These are phyloP conservation scores for Heracleum sosnowskyi DNA, from an alignment of 129 eudicot species.

Conservation along the genomic window DNA sequence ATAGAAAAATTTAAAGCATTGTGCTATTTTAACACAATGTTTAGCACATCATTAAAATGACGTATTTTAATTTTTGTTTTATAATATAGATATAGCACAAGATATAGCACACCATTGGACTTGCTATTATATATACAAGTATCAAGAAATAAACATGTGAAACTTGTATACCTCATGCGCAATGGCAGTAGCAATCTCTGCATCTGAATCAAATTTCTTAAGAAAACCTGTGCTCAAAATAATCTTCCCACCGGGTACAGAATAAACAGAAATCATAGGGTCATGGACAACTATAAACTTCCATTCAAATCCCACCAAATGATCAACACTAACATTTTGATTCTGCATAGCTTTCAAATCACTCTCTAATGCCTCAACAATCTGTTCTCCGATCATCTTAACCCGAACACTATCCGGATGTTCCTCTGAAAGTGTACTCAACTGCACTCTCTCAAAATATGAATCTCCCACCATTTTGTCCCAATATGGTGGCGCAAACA, in stretches of 20 bases:
- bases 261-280: not conserved
- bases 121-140: too few species aligned
- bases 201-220: not conserved
- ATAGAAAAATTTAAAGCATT: too few species aligned
- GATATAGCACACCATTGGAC: too few species aligned
- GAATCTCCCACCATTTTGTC: too few species aligned
- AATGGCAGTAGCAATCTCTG: not conserved
- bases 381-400: not conserved
- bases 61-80: too few species aligned
- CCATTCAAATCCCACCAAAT: not conserved
- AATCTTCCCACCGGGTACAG: not conserved
- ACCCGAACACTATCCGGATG: not conserved
- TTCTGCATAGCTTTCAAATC: not conserved
- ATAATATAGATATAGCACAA: too few species aligned
- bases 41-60: too few species aligned
- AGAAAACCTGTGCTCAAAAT: not conserved
- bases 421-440: not conserved
- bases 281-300: not conserved
- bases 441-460: too few species aligned
- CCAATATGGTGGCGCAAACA: too few species aligned
- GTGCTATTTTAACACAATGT: too few species aligned
- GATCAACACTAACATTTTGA: not conserved
- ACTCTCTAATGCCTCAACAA: not conserved
- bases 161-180: too few species aligned
- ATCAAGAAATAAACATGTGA: too few species aligned